Conservation (phyloP, 768 basidiomycete species). For the Aureoboletus auriporus region DNA sequence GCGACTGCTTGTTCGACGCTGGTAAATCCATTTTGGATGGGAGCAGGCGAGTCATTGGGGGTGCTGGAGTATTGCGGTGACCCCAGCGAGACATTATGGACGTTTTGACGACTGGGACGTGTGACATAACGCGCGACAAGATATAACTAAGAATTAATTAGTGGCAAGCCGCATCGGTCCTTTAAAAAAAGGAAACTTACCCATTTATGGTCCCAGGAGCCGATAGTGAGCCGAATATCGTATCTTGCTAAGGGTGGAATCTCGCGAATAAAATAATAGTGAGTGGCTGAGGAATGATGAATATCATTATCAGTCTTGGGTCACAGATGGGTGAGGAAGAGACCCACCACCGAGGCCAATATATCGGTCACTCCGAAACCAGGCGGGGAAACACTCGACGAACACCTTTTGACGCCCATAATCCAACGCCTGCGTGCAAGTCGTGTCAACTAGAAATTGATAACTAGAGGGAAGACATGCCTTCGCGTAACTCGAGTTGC, state of each 20-base stretch:
- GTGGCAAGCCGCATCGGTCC: too few species aligned
- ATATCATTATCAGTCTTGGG: neutral
- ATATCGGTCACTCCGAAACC: slow-evolving; percentile 58
- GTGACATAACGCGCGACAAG: slow-evolving; percentile 62
- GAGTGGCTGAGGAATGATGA: slow-evolving; percentile 42
- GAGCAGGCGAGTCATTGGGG: slow-evolving; percentile 2
- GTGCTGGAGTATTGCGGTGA: slow-evolving; percentile 23
- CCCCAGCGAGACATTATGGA: slow-evolving; percentile 15
- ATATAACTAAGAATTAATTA: slow-evolving; percentile 44
- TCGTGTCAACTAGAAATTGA: neutral
- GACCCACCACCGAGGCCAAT: slow-evolving; percentile 47
- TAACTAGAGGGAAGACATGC: slow-evolving; percentile 26
- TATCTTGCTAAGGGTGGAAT: slow-evolving; percentile 60
- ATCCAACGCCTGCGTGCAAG: slow-evolving; percentile 38
- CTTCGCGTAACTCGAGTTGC: slow-evolving; percentile 80
- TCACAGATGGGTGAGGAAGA: too few species aligned
- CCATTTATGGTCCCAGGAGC: slow-evolving; percentile 78
- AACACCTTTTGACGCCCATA: slow-evolving; percentile 45
- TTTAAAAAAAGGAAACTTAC: too few species aligned
- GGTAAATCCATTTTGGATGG: slow-evolving; percentile 4
- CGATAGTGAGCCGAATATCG: slow-evolving; percentile 55
- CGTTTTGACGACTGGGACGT: slow-evolving; percentile 32
- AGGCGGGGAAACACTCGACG: slow-evolving; percentile 49
- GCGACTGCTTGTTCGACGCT: slow-evolving; percentile 13
- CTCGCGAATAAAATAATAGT: slow-evolving; percentile 67